A percentile compares a stretch with the other conserved stretches of the same genome.
These are phyloP conservation scores for Xylariales sp. DNA, from an alignment of 2,329 filamentous ascomycete species.

Conservation along the genomic window DNA sequence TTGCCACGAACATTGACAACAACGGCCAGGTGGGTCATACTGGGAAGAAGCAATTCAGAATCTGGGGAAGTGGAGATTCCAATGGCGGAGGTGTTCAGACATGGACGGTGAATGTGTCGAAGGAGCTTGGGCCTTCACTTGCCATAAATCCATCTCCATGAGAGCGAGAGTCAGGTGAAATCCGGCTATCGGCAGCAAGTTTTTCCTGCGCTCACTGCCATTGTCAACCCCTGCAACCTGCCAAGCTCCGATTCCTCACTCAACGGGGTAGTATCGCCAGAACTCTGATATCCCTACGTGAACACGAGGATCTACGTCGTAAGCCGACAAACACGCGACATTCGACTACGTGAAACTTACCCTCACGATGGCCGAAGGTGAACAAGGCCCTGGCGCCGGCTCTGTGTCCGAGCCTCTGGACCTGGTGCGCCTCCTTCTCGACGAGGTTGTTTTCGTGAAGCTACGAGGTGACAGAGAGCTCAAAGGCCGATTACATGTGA, in stretches of 20 bases:
- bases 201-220: constrained; percentile 3
- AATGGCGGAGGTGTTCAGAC: not conserved
- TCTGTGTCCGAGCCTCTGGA: constrained; percentile 90
- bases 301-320: too few species aligned
- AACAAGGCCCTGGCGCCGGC: constrained; percentile 66
- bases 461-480: constrained; percentile 91
- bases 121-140: constrained; percentile 2
- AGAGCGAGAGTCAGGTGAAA: not conserved
- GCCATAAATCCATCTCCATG: not conserved
- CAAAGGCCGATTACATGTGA: constrained; percentile 89
- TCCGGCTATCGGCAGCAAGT: constrained; percentile 1
- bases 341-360: too few species aligned
- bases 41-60: constrained; percentile 5
- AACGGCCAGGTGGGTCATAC: constrained; percentile 6
- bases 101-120: not conserved
- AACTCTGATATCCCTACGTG: not conserved
- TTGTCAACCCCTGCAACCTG: not conserved
- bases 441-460: constrained; percentile 97
- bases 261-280: not conserved
- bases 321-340: too few species aligned
- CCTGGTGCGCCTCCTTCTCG: constrained; percentile 87
- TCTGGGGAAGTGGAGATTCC: constrained; percentile 8
- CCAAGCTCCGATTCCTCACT: not conserved
- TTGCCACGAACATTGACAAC: constrained; percentile 17
- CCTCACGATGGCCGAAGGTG: constrained; percentile 87